Evolutionary conservation across 805 yeast genomes (phyloP).

Genomic region (Candida hungchunana): DNA sequence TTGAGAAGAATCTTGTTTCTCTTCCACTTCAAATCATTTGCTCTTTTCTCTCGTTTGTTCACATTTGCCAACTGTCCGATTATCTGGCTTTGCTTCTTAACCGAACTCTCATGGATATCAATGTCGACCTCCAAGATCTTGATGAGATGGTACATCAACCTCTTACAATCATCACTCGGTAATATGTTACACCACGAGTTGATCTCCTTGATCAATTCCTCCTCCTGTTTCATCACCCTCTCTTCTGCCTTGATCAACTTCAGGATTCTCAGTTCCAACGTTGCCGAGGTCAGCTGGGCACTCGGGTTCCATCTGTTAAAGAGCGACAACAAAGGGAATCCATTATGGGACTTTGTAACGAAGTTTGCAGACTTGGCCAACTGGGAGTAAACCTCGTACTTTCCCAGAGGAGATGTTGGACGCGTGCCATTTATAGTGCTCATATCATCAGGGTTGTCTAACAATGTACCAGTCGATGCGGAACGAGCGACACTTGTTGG

Average conservation of each 20-base stretch:
- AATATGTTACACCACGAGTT: constrained; percentile 38
- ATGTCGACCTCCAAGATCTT: constrained; percentile 36
- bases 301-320: constrained; percentile 22
- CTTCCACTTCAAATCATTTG: constrained; percentile 34
- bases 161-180: constrained; percentile 36
- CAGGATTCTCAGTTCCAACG: constrained; percentile 31
- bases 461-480: constrained; percentile 4
- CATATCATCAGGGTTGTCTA: constrained; percentile 15
- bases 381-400: constrained; percentile 14
- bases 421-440: constrained; percentile 14
- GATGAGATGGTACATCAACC: constrained; percentile 37
- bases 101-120: constrained; percentile 31
- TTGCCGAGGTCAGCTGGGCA: constrained; percentile 24
- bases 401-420: constrained; percentile 13
- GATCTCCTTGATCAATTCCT: constrained; percentile 37
- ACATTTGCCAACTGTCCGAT: constrained; percentile 42
- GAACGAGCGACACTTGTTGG: constrained; percentile 3
- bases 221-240: constrained; percentile 33
- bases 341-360: constrained; percentile 5
- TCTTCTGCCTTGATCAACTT: constrained; percentile 38
- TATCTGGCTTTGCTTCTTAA: constrained; percentile 41
- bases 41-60: constrained; percentile 46
- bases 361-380: constrained; percentile 8
- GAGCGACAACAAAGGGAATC: constrained; percentile 23
- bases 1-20: constrained; percentile 36